Evolutionary conservation across 495 filamentous ascomycete species (phyloP), one percentile per base, ranked within the genome.

Genomic region (Xylaria palmicola): DNA sequence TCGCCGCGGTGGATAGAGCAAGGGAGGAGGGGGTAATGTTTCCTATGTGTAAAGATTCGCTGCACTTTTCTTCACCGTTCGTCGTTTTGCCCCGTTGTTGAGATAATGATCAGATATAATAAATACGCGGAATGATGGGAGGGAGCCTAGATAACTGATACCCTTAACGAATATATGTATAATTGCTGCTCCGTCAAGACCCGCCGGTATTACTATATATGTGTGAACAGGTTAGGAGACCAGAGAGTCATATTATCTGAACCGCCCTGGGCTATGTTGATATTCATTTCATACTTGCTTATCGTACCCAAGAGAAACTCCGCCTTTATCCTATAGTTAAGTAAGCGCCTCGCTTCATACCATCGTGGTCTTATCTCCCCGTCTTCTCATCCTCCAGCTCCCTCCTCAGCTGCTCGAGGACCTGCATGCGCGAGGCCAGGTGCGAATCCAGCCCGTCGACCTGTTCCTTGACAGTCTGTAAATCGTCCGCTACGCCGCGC

Each of bases 401-500:
- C 69, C 71, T 67, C 68, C 78, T 69, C 68, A 85, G 49, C 65
- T 85, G 85, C 60, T 82, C 81, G 57, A 91, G 68, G 32, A 84
- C 81, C 64, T 83, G 78, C 71, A 83, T 78, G 22, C 82, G 76
- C 20, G 75, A 77, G 62, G 82, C 78, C 62, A 96, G 68, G 71
- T 87, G 85, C 52, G 81, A 75, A 63, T 96, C 81, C 27, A 90
- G 70, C 17, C 81, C 81, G 57, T 90, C 86, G 24, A 96, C 85
- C 71, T 92, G 91, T 63, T 86, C 87, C 72, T 83, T 87, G 57
- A 94, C 85, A 65, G 85, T 86, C 68, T 85, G 83, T 69, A 97
- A 83, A 65, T 91, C 86, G 37, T 91, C 82, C 69, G 71, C 65
- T 45, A 90, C 83, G 12, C 78, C 80, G 64, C 86, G 82, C 66